Conservation (phyloP, 2,329 filamentous ascomycete genomes). For the Blastomyces silverae region DNA sequence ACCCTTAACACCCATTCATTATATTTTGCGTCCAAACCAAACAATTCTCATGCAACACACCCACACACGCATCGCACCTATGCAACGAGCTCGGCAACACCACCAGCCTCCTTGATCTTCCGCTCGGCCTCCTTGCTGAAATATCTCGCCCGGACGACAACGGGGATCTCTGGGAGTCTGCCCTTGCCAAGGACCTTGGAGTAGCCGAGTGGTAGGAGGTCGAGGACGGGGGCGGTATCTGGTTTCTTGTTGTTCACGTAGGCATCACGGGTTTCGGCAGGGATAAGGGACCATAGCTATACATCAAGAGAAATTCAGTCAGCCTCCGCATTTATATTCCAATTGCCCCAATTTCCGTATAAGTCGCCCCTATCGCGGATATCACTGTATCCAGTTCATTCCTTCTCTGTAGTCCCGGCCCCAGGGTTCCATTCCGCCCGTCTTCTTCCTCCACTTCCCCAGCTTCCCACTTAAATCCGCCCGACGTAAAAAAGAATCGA, state of each 20-base stretch:
- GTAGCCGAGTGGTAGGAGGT: slow-evolving; percentile 95
- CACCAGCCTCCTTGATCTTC: slow-evolving; percentile 98
- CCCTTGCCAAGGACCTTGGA: slow-evolving; percentile 99
- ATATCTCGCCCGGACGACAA: slow-evolving; percentile 92
- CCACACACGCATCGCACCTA: slow-evolving; percentile 44
- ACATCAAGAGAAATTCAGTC: slow-evolving; percentile 15
- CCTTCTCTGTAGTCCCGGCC: slow-evolving; percentile 10
- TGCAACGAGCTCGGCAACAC: slow-evolving; percentile 91
- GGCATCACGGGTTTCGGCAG: slow-evolving; percentile 83
- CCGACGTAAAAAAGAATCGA: not conserved
- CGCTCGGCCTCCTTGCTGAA: slow-evolving; percentile 93
- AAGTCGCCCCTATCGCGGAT: slow-evolving; percentile 10
- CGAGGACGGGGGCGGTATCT: slow-evolving; percentile 94
- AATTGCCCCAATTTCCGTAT: slow-evolving; percentile 9
- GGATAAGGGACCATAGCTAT: slow-evolving; percentile 92
- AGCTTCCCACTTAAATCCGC: not conserved
- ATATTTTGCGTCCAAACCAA: slow-evolving; percentile 10
- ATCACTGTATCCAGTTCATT: not conserved
- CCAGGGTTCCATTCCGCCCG: not conserved
- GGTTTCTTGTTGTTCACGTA: slow-evolving; percentile 70
- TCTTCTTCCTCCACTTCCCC: not conserved
- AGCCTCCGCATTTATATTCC: slow-evolving; percentile 2
- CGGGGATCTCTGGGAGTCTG: slow-evolving; percentile 81
- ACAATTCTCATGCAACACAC: slow-evolving; percentile 1
- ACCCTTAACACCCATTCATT: slow-evolving; percentile 10